A percentile compares a stretch with the other conserved stretches of the same genome.
These are phyloP conservation scores for Rhizopogon roseolus DNA, from an alignment of 768 basidiomycete genomes.

Conservation along the genomic window DNA sequence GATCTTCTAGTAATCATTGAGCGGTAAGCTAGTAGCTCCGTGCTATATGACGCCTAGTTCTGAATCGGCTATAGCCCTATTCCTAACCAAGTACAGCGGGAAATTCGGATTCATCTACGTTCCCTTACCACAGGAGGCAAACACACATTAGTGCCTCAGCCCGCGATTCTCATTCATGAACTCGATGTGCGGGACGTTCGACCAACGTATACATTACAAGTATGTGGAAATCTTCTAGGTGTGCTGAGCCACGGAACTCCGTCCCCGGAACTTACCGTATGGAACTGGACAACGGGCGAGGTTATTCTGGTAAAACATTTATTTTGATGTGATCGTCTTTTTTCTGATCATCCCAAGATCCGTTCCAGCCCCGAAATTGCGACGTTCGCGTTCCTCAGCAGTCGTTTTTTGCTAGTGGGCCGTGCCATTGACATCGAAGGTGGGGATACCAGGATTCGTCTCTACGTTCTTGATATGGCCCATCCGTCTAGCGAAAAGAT, in stretches of 20 bases:
- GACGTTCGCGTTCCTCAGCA: conserved; percentile 39
- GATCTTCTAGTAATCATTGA: conserved; percentile 55
- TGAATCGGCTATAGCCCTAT: background rate
- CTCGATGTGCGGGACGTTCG: conserved; percentile 12
- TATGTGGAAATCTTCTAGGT: conserved; percentile 47
- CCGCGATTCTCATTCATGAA: conserved; percentile 26
- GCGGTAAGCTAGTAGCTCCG: conserved; percentile 18
- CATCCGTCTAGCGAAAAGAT: conserved; percentile 23
- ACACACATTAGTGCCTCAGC: conserved; percentile 39
- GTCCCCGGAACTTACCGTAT: conserved; percentile 48
- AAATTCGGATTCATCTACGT: conserved; percentile 37
- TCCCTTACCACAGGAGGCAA: conserved; percentile 38
- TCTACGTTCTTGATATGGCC: conserved; percentile 38
- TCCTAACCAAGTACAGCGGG: background rate
- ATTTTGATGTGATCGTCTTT: background rate
- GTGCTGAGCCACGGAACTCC: conserved; percentile 30
- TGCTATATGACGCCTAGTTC: background rate
- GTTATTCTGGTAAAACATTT: conserved; percentile 40
- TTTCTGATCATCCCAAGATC: too few species aligned
- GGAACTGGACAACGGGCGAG: conserved; percentile 63
- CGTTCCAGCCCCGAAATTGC: too few species aligned
- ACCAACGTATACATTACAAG: conserved; percentile 46
- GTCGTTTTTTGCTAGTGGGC: conserved; percentile 34
- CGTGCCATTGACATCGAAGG: conserved; percentile 18
- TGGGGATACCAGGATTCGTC: conserved; percentile 17